Base-by-base conservation (phyloP, 805 yeast genomes). In the Tetrapisispora namnaoensis region DNA sequence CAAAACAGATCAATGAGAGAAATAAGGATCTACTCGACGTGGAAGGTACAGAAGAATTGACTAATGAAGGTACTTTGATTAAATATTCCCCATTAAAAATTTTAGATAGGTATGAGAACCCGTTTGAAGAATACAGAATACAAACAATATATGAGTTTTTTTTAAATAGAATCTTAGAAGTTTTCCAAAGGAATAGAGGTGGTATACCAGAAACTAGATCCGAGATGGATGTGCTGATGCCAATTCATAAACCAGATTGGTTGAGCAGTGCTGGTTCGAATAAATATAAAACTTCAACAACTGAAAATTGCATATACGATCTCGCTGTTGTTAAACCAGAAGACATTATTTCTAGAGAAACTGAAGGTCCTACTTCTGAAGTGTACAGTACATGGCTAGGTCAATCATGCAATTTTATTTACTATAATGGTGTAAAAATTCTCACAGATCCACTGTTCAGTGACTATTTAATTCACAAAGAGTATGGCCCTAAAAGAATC, bases 131-230 rank as follows among this genome's bases (percentile, higher is more conserved):
- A 61, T 91, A 91, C 62, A 73, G 97, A 46, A 84, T 88, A 7
- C 97, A 90, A 66, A 88, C 96, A 0, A 72, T 87, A 9, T 85
- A 85, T 61, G 97, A 91, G 67, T 91, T 90, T 66, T 70, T 86
- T 28, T 71, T 77, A 40, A 83, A 90, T 55, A 71, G 96, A 20
- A 51, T 89, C 3, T 63, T 80, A 49, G 96, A 89, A 62, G 61
- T 87, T 4, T 74, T 84, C 55, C 86, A 84, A 55, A 70, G 69
- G 32, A 73, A 80, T 13, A 67, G 86, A 51, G 83, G 88, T 39
- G 76, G 80, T 1, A 70, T 81, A 7, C 88, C 87, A 0, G 55
- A 59, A 2, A 73, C 72, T 35, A 61, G 61, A 11, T 62, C 65
- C 3, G 74, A 74, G 40, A 72, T 86, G 44, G 72, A 78, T 43